Conservation (phyloP, 1,139 yeast species). For the Lodderomyces elongisporus region DNA sequence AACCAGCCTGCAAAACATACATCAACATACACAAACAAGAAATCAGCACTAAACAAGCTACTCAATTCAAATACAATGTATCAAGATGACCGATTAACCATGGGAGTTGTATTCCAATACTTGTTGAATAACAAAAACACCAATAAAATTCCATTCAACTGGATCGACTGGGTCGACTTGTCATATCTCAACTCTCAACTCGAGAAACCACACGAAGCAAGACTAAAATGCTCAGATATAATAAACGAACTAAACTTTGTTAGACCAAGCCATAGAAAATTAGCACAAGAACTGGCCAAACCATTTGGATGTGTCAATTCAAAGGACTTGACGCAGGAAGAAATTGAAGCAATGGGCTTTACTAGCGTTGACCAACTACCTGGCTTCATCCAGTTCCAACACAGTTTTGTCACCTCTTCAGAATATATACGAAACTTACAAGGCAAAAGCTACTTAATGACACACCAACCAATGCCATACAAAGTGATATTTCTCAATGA, state of each 20-base stretch:
- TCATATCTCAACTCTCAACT: conserved; percentile 36
- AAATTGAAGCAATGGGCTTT: conserved; percentile 15
- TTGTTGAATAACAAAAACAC: background rate
- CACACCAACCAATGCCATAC: conserved; percentile 19
- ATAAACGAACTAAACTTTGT: conserved; percentile 5
- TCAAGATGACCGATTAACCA: conserved; percentile 10
- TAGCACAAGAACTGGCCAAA: conserved; percentile 4
- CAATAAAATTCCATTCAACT: conserved; percentile 27
- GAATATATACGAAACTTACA: conserved; percentile 20
- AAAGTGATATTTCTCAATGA: conserved; percentile 19
- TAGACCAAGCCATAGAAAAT: conserved; percentile 1
- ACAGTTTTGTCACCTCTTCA: conserved; percentile 14
- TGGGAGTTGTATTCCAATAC: conserved; percentile 6
- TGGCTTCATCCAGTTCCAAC: conserved; percentile 15
- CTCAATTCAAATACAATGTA: conserved; percentile 1
- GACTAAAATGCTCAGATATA: conserved; percentile 17
- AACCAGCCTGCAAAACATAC: conserved; percentile 5
- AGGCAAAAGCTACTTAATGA: conserved; percentile 19
- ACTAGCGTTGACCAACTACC: conserved; percentile 16
- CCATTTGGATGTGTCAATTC: conserved; percentile 15
- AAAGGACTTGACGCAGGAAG: conserved; percentile 14
- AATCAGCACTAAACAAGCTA: background rate
- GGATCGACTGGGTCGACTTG: conserved; percentile 24
- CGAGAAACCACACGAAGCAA: conserved; percentile 14
- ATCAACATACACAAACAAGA: conserved; percentile 1